Evolutionary conservation across 2,329 filamentous ascomycete species (phyloP).

Genomic region (Xylariales sp.): DNA sequence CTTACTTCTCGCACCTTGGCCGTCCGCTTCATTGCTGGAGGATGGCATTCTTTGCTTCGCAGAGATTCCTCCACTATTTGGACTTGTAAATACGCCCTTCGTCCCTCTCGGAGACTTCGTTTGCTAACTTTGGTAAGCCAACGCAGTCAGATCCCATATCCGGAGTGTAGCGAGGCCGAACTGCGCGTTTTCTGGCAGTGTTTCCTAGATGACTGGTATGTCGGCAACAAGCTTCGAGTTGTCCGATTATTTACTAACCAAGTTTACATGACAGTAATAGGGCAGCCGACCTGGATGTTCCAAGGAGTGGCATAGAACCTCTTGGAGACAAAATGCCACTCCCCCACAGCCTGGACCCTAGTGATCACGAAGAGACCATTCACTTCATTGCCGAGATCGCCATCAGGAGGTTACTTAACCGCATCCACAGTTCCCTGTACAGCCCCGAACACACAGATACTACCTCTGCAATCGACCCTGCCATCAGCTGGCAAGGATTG

Average conservation of each 20-base stretch:
- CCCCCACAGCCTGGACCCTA: slow-evolving; percentile 26
- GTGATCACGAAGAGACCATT: slow-evolving; percentile 30
- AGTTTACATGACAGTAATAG: slow-evolving; percentile 50
- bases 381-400: slow-evolving; percentile 38
- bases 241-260: not conserved
- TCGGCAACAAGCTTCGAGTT: not conserved
- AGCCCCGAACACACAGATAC: slow-evolving; percentile 22
- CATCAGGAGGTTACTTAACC: slow-evolving; percentile 36
- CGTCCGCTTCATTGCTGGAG: slow-evolving; percentile 32
- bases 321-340: slow-evolving; percentile 31
- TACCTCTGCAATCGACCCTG: slow-evolving; percentile 16
- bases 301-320: slow-evolving; percentile 32
- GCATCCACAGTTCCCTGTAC: slow-evolving; percentile 37
- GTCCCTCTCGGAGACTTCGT: not conserved
- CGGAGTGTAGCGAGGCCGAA: slow-evolving; percentile 37
- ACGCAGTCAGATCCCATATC: slow-evolving; percentile 14
- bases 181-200: slow-evolving; percentile 67
- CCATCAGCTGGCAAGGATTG: slow-evolving; percentile 21
- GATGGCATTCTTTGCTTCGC: slow-evolving; percentile 28
- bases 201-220: slow-evolving; percentile 65
- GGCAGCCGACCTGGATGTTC: slow-evolving; percentile 55
- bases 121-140: too few relatives aligned
- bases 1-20: slow-evolving; percentile 32
- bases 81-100: slow-evolving; percentile 22
- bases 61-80: slow-evolving; percentile 24